Base-by-base conservation (phyloP, 768 basidiomycete species). In the Amanita thiersii region DNA sequence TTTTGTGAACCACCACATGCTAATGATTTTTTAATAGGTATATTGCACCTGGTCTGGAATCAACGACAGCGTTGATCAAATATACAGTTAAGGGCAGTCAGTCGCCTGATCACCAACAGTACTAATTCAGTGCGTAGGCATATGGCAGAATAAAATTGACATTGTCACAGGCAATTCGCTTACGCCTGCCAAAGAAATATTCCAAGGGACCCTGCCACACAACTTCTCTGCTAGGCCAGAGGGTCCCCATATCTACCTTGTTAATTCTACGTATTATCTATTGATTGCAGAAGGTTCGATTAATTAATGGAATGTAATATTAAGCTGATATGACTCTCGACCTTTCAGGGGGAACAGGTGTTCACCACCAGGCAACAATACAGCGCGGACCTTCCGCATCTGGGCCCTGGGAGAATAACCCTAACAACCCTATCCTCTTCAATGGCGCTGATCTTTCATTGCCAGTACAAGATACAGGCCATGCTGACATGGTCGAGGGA, bases 391-490 rank as follows among this genome's bases (percentile, higher is more conserved):
- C 57, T 2, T 53, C 57, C 12, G 62, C 66, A 10, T 62, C 63
- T 4, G 66, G 66, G 1, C 65, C 66, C 24, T 66, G 65, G 64
- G 64, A 65, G 48, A 61, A 49, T 51, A 63, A 65, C 34, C 61
- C 65, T 3, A 54, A 50, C 6, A 68, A 66, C 38, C 65, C 65
- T 2, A 61, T 68, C 35, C 40, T 68, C 12, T 66, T 58, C 50
- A 68, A 66, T 43, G 65, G 65, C 14, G 61, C 56, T 9, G 44
- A 68, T 41, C 40, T 60, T 14, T 50, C 54, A 3, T n/a, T n/a
- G n/a, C n/a, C n/a, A n/a, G n/a, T n/a, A n/a, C 65, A 66, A 37
- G 54, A 58, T 41, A 66, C 65, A 0, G 64, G 62, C 3, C 66
- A 66, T 39, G 52, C 63, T 12, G 65, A 66, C 40, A 50, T 66